Percentiles rank a stretch among this genome's conserved stretches.
Evolutionary conservation across 495 filamentous ascomycete species (phyloP).

Genomic region (Xylaria acuta): DNA sequence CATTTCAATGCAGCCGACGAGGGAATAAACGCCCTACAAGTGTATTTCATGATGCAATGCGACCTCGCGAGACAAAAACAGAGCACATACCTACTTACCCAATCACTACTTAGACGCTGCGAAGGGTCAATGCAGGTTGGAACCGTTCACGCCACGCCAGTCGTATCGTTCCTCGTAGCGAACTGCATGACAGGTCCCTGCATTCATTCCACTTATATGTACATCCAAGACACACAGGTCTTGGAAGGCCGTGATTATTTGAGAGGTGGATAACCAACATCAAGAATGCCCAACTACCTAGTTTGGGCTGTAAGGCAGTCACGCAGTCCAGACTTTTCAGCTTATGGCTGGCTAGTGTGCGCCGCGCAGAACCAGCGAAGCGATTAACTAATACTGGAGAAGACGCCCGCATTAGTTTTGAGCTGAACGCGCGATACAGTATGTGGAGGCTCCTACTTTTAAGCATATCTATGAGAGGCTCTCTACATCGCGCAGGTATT

Average conservation of each 20-base stretch:
- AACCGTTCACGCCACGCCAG: not conserved
- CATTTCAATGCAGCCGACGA: not conserved
- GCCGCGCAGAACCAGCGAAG: not conserved
- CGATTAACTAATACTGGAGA: not conserved
- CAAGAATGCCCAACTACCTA: not conserved
- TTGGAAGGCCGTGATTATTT: not conserved
- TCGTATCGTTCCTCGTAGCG: not conserved
- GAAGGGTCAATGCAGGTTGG: not conserved
- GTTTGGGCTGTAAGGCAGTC: not conserved
- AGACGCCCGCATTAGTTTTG: not conserved
- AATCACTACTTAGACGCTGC: not conserved
- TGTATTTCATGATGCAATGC: constrained; percentile 12
- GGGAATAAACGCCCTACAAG: constrained; percentile 12
- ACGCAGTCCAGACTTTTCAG: not conserved
- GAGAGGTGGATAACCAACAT: not conserved
- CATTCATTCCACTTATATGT: not conserved
- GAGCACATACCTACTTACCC: not conserved
- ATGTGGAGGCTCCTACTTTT: not conserved
- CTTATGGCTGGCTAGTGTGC: not conserved
- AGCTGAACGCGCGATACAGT: not conserved
- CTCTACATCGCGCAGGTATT: not conserved
- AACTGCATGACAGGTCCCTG: not conserved
- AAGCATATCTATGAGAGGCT: not conserved
- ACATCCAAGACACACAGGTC: not conserved
- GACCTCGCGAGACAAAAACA: not conserved